Conservation (phyloP, 306 rosid genomes). For the Canavalia ensiformis region DNA sequence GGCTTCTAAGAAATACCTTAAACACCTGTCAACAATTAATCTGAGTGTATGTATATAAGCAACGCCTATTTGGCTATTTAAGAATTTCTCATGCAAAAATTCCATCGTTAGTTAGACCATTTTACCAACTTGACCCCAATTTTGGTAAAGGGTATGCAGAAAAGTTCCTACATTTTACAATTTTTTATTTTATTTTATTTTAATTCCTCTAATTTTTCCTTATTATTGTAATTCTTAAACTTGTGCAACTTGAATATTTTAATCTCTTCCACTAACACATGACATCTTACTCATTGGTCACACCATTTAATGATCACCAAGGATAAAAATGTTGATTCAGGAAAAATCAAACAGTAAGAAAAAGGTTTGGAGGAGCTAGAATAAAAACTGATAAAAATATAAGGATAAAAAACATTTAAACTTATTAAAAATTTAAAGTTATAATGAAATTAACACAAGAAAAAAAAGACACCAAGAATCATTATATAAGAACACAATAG, state of each 20-base stretch:
- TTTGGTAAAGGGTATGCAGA: neutral
- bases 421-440: neutral
- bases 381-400: no score
- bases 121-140: neutral
- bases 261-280: no score
- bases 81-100: neutral
- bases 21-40: neutral
- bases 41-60: neutral
- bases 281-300: no score
- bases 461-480: neutral
- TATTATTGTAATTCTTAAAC: no score
- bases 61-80: neutral
- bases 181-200: neutral
- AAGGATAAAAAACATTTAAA: no score
- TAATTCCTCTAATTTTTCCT: no score
- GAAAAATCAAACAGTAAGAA: no score
- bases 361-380: no score
- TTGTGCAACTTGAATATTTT: no score
- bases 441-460: neutral
- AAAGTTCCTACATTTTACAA: neutral
- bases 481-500: constrained; percentile 22
- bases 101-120: neutral
- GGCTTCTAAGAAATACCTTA: neutral
- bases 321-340: no score
- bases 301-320: no score